Evolutionary conservation across 2,329 filamentous ascomycete genomes (phyloP), one percentile per base, ranked within the genome.

Genomic region (Fusarium sp.): DNA sequence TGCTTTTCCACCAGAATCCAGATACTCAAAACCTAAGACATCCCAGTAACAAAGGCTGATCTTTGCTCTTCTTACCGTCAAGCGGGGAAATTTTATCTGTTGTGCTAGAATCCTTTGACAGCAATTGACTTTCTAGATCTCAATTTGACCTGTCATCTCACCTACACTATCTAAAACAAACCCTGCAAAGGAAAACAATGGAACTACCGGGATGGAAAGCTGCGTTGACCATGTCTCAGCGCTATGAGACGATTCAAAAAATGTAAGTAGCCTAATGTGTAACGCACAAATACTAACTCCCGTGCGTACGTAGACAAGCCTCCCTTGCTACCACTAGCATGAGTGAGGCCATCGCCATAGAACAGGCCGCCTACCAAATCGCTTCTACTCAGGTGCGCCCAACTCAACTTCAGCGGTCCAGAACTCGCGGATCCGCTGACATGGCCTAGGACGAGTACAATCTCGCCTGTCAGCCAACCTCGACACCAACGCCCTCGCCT

Each of bases 191-290:
- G 26, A 28, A 28, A 48, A 74, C 66, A n/a, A 58, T 74, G 22
- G 26, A 69, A 17, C 30, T 69, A 26, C 66, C 70, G 7, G 80
- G 81, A 39, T 92, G 90, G 90, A 87, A 84, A 76, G 79, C 79
- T 28, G 81, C 82, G 6, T 80, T 92, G 66, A 86, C 87, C 15
- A 90, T 90, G 41, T 85, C 88, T 18, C 88, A 91, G 60, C 86
- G 92, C 63, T 90, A 92, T 79, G 87, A 88, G 62, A 88, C 86
- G 66, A 90, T 94, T 57, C 86, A 92, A 74, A 87, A 84, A 66
- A 79, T 84, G 82, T 82, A 75, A 70, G 75, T 38, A 36, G 11
- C 38, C 41, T 32, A 15, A 28, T 41, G 38, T 18, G 24, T 18
- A 26, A 50, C 24, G 17, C 26, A 14, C 32, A 30, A 45, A 12